phyloP scores from a whole-genome alignment of 371 early-diverging fungal species.

The Actinomortierella ambigua region DNA sequence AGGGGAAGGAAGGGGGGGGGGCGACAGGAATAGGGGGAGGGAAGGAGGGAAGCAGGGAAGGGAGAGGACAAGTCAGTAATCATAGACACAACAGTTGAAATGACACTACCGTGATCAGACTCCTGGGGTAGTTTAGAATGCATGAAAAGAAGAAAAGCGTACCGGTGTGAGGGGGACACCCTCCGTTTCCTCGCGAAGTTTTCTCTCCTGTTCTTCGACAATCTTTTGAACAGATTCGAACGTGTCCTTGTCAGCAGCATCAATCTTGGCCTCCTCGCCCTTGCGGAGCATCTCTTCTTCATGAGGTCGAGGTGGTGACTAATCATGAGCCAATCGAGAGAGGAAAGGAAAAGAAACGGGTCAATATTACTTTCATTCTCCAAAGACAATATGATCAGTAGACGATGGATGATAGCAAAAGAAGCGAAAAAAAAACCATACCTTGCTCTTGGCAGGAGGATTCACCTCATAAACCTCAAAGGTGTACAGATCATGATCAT shows the following conservation, averaged over 20 bases:
- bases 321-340: not conserved
- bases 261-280: constrained; percentile 59
- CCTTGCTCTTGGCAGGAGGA: constrained; percentile 58
- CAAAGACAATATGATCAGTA: not conserved
- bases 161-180: constrained; percentile 25
- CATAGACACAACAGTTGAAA: no score
- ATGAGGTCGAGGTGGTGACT: constrained; percentile 58
- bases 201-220: constrained; percentile 31
- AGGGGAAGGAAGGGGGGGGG: not conserved
- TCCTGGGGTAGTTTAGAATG: not conserved
- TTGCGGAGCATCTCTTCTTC: constrained; percentile 65
- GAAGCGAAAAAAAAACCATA: constrained; percentile 25
- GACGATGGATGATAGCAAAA: not conserved
- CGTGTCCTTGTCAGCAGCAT: constrained; percentile 17
- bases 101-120: not conserved
- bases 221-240: constrained; percentile 38
- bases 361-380: no score
- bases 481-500: constrained; percentile 81
- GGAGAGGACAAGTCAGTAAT: not conserved
- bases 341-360: no score
- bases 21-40: not conserved
- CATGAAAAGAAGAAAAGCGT: constrained; percentile 3
- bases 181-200: constrained; percentile 24
- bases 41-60: not conserved
- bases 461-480: constrained; percentile 79